phyloP scores from a whole-genome alignment of 768 basidiomycete species.

The Tulasnella sp. region DNA sequence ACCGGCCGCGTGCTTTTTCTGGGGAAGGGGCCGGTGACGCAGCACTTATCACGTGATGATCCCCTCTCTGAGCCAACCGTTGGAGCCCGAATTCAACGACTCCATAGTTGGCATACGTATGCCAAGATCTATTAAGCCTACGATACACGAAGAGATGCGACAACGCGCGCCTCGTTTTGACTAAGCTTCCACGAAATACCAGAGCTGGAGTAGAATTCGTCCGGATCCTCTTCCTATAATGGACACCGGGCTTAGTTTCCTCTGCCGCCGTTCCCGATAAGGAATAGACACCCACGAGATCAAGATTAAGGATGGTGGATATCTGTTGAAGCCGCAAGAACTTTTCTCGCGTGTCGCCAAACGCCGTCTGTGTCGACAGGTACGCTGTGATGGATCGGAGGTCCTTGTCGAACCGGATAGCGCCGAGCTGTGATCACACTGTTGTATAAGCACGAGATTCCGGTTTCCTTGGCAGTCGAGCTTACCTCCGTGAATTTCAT shows the following conservation, averaged over 20 bases:
- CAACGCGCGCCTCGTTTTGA: constrained; percentile 67
- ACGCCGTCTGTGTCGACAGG: constrained; percentile 81
- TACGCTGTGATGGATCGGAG: constrained; percentile 77
- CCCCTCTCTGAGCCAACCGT: neutral
- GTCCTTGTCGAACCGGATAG: constrained; percentile 92
- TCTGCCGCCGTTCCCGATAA: constrained; percentile 27
- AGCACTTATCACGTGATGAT: neutral
- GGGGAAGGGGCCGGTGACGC: neutral
- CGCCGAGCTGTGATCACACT: constrained; percentile 67
- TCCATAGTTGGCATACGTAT: neutral
- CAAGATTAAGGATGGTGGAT: constrained; percentile 84
- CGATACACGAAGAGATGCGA: constrained; percentile 53
- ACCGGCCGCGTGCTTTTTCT: neutral
- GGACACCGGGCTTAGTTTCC: neutral
- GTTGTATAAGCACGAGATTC: constrained; percentile 14
- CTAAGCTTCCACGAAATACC: constrained; percentile 86
- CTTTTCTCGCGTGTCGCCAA: constrained; percentile 88
- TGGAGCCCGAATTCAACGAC: neutral
- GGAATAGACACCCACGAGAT: constrained; percentile 51
- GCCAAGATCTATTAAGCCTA: neutral
- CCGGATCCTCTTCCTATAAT: constrained; percentile 82
- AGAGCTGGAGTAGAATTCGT: constrained; percentile 90
- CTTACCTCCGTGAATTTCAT: constrained; percentile 85
- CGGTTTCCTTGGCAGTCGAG: constrained; percentile 1
- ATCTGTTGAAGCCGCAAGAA: constrained; percentile 91